Base-by-base conservation (phyloP, 2,329 filamentous ascomycete genomes). In the Cladosporium cucumerinum region DNA sequence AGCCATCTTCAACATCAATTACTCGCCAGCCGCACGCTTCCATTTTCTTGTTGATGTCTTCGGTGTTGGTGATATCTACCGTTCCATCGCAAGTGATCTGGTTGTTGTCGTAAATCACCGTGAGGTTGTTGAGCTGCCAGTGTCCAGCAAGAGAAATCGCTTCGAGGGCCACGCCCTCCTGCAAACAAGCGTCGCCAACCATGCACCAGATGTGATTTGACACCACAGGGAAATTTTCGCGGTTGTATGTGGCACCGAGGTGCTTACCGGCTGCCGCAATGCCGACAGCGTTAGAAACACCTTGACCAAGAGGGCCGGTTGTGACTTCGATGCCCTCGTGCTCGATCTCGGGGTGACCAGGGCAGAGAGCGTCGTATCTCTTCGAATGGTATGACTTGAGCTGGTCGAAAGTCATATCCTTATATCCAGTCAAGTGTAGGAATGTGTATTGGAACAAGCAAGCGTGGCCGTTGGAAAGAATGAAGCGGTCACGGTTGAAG, bases 31-130 rank as follows among this genome's bases (percentile, higher is more conserved):
- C 83, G 36, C 78, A 82, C 7, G 84, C 84, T 5, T 79, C 75
- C 84, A 87, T 86, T 74, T 86, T 87, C 7, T 78, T 73, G 64
- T 87, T 86, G 69, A 86, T 77, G 54, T 87, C 84, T 68, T 87
- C 85, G 0, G 79, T 84, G 66, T 84, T 85, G 2, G 80, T 80
- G 49, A 82, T 75, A 71, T 86, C 83, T 2, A 86, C 80, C 2
- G 79, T 80, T 1, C 85, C 85, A 65, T 87, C 85, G 69, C 85
- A 87, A 5, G 84, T 86, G 57, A 87, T 77, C 69, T 85, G 82
- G 72, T 87, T 87, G 73, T 87, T 87, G 68, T 87, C 85, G 68
- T 87, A 87, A 55, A 86, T 82, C 28, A 87, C 74, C 3, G 81
- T 81, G 1, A 87, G 74, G 71, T 87, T 87, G 74, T 84, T 82